A percentile compares a stretch with the other conserved stretches of the same genome.
These are phyloP conservation scores for Mantamonas sphyraenae DNA, from an alignment of 78 protist genomes.

Conservation along the genomic window DNA sequence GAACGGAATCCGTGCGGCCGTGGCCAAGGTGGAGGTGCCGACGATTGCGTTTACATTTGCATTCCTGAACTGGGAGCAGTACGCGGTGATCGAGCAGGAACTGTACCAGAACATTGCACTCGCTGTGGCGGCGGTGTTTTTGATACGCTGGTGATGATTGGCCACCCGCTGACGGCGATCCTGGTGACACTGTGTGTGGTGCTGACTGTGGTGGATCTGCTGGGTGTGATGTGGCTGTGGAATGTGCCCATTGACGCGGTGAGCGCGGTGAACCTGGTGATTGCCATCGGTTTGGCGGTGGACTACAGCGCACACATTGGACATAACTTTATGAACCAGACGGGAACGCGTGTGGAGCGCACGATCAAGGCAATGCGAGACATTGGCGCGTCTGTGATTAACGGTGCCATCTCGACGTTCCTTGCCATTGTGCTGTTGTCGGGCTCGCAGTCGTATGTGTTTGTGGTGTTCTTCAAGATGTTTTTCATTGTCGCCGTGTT, in stretches of 20 bases:
- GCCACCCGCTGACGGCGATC: not conserved
- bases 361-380: too few species aligned
- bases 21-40: not conserved
- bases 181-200: not conserved
- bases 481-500: conserved; percentile 10
- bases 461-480: conserved; percentile 24
- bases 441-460: conserved; percentile 16
- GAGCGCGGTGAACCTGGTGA: conserved; percentile 16
- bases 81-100: not conserved
- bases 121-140: not conserved
- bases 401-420: conserved; percentile 42
- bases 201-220: not conserved
- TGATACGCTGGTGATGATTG: not conserved
- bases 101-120: not conserved
- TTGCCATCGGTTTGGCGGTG: conserved; percentile 30
- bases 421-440: conserved; percentile 29
- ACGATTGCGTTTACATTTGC: not conserved
- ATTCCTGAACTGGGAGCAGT: not conserved
- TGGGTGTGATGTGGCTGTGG: not conserved
- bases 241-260: not conserved
- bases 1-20: not conserved
- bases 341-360: too few species aligned
- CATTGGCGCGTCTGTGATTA: conserved; percentile 20
- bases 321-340: conserved; percentile 13
- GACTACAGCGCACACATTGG: conserved; percentile 43